A percentile compares a stretch with the other conserved stretches of the same genome.
Conservation (phyloP, 1,284 basidiomycete genomes). For the Rhizoctonia solani region DNA sequence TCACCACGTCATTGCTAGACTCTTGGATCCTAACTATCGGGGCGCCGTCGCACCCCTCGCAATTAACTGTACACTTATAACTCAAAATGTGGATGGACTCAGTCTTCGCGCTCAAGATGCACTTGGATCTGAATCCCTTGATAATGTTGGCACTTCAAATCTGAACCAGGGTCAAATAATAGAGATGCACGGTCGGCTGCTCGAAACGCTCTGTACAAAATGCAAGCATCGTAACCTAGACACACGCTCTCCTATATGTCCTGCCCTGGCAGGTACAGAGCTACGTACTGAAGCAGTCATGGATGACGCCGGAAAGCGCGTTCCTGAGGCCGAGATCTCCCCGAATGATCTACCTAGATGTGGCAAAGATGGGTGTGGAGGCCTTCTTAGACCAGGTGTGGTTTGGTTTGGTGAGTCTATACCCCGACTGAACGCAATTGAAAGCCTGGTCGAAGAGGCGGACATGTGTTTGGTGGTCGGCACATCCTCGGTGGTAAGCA, state of each 20-base stretch:
- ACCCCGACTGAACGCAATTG: slow-evolving; percentile 52
- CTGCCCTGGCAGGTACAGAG: slow-evolving; percentile 58
- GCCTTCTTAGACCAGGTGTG: slow-evolving; percentile 61
- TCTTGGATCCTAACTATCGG: slow-evolving; percentile 48
- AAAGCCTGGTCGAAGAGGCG: slow-evolving; percentile 52
- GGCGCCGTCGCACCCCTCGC: slow-evolving; percentile 47
- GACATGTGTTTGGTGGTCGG: slow-evolving; percentile 67
- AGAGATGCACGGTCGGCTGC: slow-evolving; percentile 69
- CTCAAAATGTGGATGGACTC: slow-evolving; percentile 70
- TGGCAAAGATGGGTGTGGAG: slow-evolving; percentile 49
- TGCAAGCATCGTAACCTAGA: slow-evolving; percentile 54
- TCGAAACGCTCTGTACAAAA: slow-evolving; percentile 58
- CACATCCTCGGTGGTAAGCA: slow-evolving; percentile 62
- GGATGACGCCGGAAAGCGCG: slow-evolving; percentile 38
- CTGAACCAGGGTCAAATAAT: slow-evolving; percentile 47
- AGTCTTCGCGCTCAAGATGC: slow-evolving; percentile 47
- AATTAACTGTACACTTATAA: slow-evolving; percentile 52
- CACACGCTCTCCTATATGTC: slow-evolving; percentile 55
- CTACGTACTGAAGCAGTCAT: slow-evolving; percentile 34
- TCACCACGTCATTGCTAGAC: slow-evolving; percentile 56
- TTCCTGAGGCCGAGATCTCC: slow-evolving; percentile 50
- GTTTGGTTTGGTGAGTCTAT: slow-evolving; percentile 69
- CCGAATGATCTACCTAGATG: slow-evolving; percentile 57
- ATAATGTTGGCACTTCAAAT: background rate
- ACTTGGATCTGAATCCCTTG: slow-evolving; percentile 21